Conservation (phyloP, 1,284 basidiomycete species). For the Cutaneotrichosporon cavernicola region DNA sequence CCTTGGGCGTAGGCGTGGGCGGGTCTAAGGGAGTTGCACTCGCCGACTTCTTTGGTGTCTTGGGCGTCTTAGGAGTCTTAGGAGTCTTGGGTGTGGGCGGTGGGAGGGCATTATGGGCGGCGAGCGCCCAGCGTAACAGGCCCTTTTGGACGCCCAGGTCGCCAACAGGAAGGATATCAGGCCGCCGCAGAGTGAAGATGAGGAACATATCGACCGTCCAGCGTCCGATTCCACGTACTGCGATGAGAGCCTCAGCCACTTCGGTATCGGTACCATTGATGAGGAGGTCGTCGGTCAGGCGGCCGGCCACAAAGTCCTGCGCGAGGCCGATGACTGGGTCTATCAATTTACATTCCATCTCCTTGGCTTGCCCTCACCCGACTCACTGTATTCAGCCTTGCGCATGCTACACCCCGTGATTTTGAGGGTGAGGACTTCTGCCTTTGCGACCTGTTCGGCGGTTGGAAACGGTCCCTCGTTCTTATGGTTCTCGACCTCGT, state of each 20-base stretch:
- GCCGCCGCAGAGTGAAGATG: conserved; percentile 77
- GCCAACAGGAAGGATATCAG: conserved; percentile 76
- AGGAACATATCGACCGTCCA: conserved; percentile 80
- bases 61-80: conserved; percentile 56
- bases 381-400: conserved; percentile 79
- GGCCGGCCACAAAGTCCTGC: conserved; percentile 70
- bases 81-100: conserved; percentile 35
- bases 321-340: conserved; percentile 72
- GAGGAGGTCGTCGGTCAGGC: conserved; percentile 69
- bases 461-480: conserved; percentile 61
- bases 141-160: conserved; percentile 81
- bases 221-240: conserved; percentile 74
- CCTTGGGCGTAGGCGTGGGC: conserved; percentile 5
- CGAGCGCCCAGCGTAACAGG: conserved; percentile 69
- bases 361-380: neutral
- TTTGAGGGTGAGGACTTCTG: conserved; percentile 62
- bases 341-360: neutral
- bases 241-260: conserved; percentile 69
- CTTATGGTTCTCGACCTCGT: conserved; percentile 7
- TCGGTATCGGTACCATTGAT: conserved; percentile 70
- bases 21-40: conserved; percentile 18
- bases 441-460: conserved; percentile 64
- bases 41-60: conserved; percentile 30
- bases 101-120: conserved; percentile 58
- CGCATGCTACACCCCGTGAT: conserved; percentile 72